Base-by-base conservation (phyloP, 768 basidiomycete species). In the Agrocybe pediades region DNA sequence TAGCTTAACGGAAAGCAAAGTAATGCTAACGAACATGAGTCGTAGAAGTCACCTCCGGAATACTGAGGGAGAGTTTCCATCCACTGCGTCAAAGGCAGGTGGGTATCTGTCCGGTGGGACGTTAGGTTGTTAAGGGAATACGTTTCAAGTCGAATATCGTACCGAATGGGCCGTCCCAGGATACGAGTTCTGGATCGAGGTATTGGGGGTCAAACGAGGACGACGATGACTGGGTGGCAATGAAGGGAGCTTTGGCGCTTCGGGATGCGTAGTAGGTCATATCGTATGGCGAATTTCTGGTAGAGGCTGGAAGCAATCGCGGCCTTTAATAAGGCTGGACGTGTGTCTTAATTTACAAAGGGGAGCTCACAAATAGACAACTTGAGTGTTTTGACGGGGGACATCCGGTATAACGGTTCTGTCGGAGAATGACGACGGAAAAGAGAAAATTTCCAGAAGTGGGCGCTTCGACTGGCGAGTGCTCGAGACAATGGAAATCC, bases 31-130 rank as follows among this genome's bases (percentile, higher is more conserved):
- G 17, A 56, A 70, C 68, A 55, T 39, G 63, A 54, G 11, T 68
- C 68, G 43, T 67, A 68, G 9, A 61, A 46, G 15, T 67, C 65
- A 3, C 60, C 39, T 13, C 69, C 69, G 26, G 65, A 53, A 20
- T 61, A 58, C 46, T 67, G 40, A 16, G 63, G 59, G 19, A 54
- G 58, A 13, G 63, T 53, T 43, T 46, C 54, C 59, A 66, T 65
- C 66, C 68, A 68, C 19, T 62, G 63, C 9, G 66, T 58, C 8
- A 62, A 26, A 24, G 61, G 49, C n/a, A 57, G 49, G n/a, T 59
- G 62, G 40, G 52, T 44, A 46, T 63, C 64, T 67, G 51, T 16
- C 44, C 29, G 27, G 20, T 33, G 41, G 29, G 30, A 42, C 40
- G 51, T 17, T 16, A 23, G 15, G 27, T 45, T 44, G 45, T n/a